phyloP scores from a whole-genome alignment of 768 basidiomycete species.

The Leccinum uliginosum region DNA sequence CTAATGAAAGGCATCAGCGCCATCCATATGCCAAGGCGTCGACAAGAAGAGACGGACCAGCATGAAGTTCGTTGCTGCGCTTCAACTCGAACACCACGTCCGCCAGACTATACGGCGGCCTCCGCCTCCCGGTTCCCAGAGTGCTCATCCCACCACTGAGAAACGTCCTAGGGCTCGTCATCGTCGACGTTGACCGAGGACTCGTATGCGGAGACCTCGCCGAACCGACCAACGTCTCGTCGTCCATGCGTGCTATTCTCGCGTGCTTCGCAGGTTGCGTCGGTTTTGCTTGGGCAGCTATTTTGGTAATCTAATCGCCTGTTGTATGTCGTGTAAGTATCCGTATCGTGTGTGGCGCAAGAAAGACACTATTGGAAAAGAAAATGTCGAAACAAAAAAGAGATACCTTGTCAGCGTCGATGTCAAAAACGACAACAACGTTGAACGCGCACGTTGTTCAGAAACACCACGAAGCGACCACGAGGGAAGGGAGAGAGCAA shows the following conservation, averaged over 20 bases:
- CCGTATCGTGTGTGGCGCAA: not conserved
- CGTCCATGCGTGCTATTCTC: conserved; percentile 16
- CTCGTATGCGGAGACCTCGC: conserved; percentile 18
- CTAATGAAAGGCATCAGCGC: conserved; percentile 8
- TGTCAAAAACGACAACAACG: conserved; percentile 4
- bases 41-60: conserved; percentile 22
- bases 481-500: conserved; percentile 5
- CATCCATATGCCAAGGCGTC: not conserved
- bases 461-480: conserved; percentile 8
- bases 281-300: not conserved
- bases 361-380: not conserved
- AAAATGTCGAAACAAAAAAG: not conserved
- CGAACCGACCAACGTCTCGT: conserved; percentile 22
- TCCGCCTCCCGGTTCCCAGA: no score
- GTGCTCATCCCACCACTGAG: no score
- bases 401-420: not conserved
- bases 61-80: conserved; percentile 31
- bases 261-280: not conserved
- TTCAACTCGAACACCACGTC: conserved; percentile 42
- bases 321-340: not conserved
- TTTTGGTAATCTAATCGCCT: not conserved
- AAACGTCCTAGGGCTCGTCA: not conserved
- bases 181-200: conserved; percentile 17
- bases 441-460: not conserved
- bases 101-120: conserved; percentile 30